Evolutionary conservation across 164 flowering plant species (phyloP).

Genomic region (Dillenia turbinata): DNA sequence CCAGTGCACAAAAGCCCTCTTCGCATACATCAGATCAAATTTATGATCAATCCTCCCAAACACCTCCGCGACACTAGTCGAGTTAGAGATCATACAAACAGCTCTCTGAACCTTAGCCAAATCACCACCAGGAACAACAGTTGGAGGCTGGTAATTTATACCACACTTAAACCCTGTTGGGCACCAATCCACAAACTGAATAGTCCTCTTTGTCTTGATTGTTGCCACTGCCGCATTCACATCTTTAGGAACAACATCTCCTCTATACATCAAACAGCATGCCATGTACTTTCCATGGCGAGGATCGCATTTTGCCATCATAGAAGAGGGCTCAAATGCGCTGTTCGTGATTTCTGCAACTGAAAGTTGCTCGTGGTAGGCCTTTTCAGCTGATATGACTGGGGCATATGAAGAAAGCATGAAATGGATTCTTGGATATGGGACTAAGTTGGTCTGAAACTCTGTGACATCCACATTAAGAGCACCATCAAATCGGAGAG

Average conservation of each 20-base stretch:
- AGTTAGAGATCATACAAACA: slow-evolving; percentile 64
- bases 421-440: slow-evolving; percentile 69
- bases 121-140: slow-evolving; percentile 64
- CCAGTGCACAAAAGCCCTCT: slow-evolving; percentile 78
- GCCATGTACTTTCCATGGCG: slow-evolving; percentile 78
- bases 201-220: slow-evolving; percentile 65
- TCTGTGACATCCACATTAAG: slow-evolving; percentile 65
- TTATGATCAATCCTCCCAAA: slow-evolving; percentile 59
- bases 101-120: slow-evolving; percentile 68
- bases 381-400: slow-evolving; percentile 56
- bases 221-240: slow-evolving; percentile 68
- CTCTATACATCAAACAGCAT: slow-evolving; percentile 64
- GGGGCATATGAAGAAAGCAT: slow-evolving; percentile 69
- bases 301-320: slow-evolving; percentile 74
- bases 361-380: slow-evolving; percentile 58
- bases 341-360: slow-evolving; percentile 67
- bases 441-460: slow-evolving; percentile 65
- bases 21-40: slow-evolving; percentile 64
- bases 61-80: slow-evolving; percentile 64
- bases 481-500: slow-evolving; percentile 64
- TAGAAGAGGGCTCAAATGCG: slow-evolving; percentile 54
- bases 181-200: slow-evolving; percentile 69
- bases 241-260: slow-evolving; percentile 74
- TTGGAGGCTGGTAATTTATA: slow-evolving; percentile 58
- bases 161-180: slow-evolving; percentile 69